phyloP scores from a whole-genome alignment of 2,329 filamentous ascomycete genomes.

The Xylariomycetidae sp. region DNA sequence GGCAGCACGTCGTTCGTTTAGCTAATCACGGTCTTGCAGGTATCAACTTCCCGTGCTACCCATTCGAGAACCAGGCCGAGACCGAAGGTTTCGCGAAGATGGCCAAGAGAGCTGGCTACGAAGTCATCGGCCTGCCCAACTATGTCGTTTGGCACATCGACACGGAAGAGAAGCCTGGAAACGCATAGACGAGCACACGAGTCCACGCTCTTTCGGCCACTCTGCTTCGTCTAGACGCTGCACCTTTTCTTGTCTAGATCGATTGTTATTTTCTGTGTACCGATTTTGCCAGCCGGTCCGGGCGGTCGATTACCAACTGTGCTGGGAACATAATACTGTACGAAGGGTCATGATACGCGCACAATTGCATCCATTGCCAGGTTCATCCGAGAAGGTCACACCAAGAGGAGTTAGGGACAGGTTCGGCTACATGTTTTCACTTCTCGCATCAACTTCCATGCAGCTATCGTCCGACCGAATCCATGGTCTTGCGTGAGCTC shows the following conservation, averaged over 20 bases:
- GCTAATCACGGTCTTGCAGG: slow-evolving; percentile 44
- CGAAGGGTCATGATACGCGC: slow-evolving; percentile 22
- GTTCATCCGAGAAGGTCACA: slow-evolving; percentile 17
- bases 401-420: slow-evolving; percentile 23
- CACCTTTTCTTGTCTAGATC: too few species aligned
- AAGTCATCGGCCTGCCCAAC: slow-evolving; percentile 88
- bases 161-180: slow-evolving; percentile 89
- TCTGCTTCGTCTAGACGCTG: slow-evolving; percentile 9
- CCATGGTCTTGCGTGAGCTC: too few species aligned
- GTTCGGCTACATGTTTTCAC: slow-evolving; percentile 13
- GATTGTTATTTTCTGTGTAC: slow-evolving; percentile 21
- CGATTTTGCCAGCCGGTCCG: slow-evolving; percentile 14
- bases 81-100: slow-evolving; percentile 99
- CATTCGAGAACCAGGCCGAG: slow-evolving; percentile 98
- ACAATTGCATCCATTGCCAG: slow-evolving; percentile 17
- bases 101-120: slow-evolving; percentile 92
- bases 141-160: slow-evolving; percentile 99
- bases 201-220: slow-evolving; percentile 6
- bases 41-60: slow-evolving; percentile 94
- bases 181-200: slow-evolving; percentile 38
- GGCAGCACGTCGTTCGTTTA: not conserved
- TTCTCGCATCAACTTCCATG: slow-evolving; percentile 10
- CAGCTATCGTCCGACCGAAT: slow-evolving; percentile 4
- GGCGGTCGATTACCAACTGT: slow-evolving; percentile 17
- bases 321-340: slow-evolving; percentile 27